Conservation (phyloP, 148 eudicot species). For the Heliosperma pusillum region DNA sequence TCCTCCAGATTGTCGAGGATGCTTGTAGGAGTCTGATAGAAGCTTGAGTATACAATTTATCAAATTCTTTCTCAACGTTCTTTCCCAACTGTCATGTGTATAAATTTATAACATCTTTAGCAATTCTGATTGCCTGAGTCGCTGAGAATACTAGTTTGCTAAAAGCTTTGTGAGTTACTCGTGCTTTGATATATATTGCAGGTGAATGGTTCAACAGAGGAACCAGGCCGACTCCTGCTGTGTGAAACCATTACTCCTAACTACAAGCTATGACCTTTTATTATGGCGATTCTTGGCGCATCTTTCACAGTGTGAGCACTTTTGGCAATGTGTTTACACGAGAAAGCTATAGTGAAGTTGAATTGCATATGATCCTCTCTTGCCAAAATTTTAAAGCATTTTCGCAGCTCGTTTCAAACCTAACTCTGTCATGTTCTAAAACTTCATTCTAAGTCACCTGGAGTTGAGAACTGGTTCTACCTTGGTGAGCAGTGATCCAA, state of each 20-base stretch:
- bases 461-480: background rate
- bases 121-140: too few relatives aligned
- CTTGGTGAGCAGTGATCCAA: background rate
- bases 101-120: too few relatives aligned
- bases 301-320: background rate
- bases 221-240: conserved; percentile 70
- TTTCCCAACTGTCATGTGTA: conserved; percentile 74
- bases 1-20: too few relatives aligned
- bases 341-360: background rate
- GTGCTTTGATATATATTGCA: conserved; percentile 18
- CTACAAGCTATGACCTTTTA: conserved; percentile 45
- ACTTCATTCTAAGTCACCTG: background rate
- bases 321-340: background rate
- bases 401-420: background rate
- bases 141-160: too few relatives aligned
- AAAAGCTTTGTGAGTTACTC: too few relatives aligned
- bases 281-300: too few relatives aligned
- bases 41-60: too few relatives aligned
- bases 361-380: background rate
- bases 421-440: too few relatives aligned
- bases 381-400: background rate
- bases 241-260: conserved; percentile 78
- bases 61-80: conserved; percentile 34
- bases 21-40: too few relatives aligned
- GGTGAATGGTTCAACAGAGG: conserved; percentile 77